Evolutionary conservation across 1,139 yeast genomes (phyloP).

Genomic region (Suhomyces chickasaworum): DNA sequence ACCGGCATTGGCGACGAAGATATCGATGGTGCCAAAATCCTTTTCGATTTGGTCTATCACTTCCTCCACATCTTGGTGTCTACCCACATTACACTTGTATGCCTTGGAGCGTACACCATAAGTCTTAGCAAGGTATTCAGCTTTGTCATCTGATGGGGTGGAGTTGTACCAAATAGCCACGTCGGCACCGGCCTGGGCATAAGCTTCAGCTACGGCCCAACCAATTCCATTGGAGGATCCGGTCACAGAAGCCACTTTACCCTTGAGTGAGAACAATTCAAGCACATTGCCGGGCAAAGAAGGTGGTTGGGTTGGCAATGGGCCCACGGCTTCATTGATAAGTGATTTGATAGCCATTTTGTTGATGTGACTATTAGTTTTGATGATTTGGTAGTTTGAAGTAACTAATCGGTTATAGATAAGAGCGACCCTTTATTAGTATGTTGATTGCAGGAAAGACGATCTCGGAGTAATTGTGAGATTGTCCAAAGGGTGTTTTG

Average conservation of each 20-base stretch:
- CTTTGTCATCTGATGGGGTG: slow-evolving; percentile 61
- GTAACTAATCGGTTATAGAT: not conserved
- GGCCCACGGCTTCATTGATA: slow-evolving; percentile 17
- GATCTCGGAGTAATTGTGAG: too few relatives aligned
- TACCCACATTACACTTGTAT: slow-evolving; percentile 69
- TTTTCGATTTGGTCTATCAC: slow-evolving; percentile 59
- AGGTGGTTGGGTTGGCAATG: slow-evolving; percentile 27
- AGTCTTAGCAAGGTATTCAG: slow-evolving; percentile 55
- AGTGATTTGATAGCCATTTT: slow-evolving; percentile 13
- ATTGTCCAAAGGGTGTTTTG: too few relatives aligned
- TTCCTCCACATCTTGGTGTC: slow-evolving; percentile 56
- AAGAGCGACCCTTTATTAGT: not conserved
- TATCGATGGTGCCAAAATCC: slow-evolving; percentile 78
- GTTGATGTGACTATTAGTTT: not conserved
- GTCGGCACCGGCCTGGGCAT: slow-evolving; percentile 89
- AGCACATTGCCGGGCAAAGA: slow-evolving; percentile 33
- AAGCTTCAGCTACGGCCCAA: slow-evolving; percentile 79
- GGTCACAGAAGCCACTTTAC: slow-evolving; percentile 85
- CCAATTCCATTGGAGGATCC: slow-evolving; percentile 92
- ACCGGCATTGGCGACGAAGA: slow-evolving; percentile 91
- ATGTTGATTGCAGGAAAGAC: too few relatives aligned
- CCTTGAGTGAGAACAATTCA: slow-evolving; percentile 67
- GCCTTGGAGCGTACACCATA: slow-evolving; percentile 72
- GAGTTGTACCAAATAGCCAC: slow-evolving; percentile 83
- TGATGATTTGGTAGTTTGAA: not conserved